Conservation (phyloP, 2,329 filamentous ascomycete species). For the Samsoniella hepiali region DNA sequence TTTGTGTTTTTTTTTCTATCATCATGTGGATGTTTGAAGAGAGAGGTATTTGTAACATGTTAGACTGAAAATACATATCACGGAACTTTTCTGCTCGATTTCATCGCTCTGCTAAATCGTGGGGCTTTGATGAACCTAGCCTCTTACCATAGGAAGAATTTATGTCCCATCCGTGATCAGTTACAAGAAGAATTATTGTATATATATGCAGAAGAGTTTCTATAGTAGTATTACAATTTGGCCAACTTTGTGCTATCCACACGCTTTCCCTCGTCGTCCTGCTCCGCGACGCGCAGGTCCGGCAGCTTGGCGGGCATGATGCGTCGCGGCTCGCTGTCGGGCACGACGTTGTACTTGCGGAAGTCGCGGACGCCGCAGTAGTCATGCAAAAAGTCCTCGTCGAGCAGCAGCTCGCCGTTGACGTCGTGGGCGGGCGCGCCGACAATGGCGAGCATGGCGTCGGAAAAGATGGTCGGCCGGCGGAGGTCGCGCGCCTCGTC, state of each 20-base stretch:
- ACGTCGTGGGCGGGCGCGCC: constrained; percentile 55
- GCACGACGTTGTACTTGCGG: constrained; percentile 65
- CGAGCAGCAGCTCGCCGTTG: constrained; percentile 69
- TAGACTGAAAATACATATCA: constrained; percentile 12
- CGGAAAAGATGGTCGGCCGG: constrained; percentile 71
- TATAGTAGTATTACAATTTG: constrained; percentile 34
- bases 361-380: constrained; percentile 67
- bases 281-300: constrained; percentile 68
- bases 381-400: constrained; percentile 75
- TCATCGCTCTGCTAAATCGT: no score
- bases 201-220: background rate
- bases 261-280: constrained; percentile 73
- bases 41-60: background rate
- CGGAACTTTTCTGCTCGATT: background rate
- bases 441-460: constrained; percentile 73
- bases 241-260: constrained; percentile 59
- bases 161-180: no score
- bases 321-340: constrained; percentile 60
- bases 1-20: constrained; percentile 18
- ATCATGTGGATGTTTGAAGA: constrained; percentile 23
- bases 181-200: background rate
- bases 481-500: constrained; percentile 57
- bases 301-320: constrained; percentile 76
- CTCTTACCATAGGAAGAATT: background rate
- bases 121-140: no score